Conservation (phyloP, 768 basidiomycete genomes). For the Fibroporia radiculosa region DNA sequence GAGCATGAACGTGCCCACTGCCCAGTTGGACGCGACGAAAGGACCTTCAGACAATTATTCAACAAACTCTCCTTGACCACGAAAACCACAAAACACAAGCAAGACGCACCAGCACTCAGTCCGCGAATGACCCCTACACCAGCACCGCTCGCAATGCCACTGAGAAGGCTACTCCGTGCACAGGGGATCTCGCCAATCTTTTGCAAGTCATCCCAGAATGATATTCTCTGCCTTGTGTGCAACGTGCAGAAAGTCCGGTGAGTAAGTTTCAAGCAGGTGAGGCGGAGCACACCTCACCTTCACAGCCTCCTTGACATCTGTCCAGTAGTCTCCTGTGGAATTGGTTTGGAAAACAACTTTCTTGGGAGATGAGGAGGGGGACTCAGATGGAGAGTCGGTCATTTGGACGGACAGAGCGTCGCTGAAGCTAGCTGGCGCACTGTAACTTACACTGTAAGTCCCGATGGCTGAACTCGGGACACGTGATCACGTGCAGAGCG, state of each 20-base stretch:
- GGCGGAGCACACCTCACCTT: constrained; percentile 21
- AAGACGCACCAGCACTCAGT: constrained; percentile 49
- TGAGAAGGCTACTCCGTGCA: constrained; percentile 65
- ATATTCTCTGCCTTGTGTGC: constrained; percentile 37
- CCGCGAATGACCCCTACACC: constrained; percentile 73
- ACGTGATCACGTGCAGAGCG: too few relatives aligned
- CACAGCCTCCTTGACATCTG: constrained; percentile 26
- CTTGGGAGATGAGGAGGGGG: constrained; percentile 5
- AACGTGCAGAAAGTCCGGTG: not conserved
- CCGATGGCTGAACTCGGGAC: too few relatives aligned
- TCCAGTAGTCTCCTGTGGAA: constrained; percentile 27
- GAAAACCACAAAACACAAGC: not conserved
- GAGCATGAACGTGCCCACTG: constrained; percentile 61
- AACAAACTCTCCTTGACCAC: too few relatives aligned
- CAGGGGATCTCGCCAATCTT: constrained; percentile 69
- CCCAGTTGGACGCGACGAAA: constrained; percentile 72
- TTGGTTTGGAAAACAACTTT: constrained; percentile 22
- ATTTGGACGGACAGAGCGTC: too few relatives aligned
- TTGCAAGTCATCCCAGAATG: constrained; percentile 42
- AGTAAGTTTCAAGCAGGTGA: too few relatives aligned
- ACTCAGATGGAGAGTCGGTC: not conserved
- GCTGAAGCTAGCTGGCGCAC: too few relatives aligned
- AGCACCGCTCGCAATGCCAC: constrained; percentile 72
- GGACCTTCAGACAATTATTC: constrained; percentile 49
- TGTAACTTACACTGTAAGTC: too few relatives aligned